Conservation (phyloP, 768 basidiomycete species). For the Auricularia sp. region DNA sequence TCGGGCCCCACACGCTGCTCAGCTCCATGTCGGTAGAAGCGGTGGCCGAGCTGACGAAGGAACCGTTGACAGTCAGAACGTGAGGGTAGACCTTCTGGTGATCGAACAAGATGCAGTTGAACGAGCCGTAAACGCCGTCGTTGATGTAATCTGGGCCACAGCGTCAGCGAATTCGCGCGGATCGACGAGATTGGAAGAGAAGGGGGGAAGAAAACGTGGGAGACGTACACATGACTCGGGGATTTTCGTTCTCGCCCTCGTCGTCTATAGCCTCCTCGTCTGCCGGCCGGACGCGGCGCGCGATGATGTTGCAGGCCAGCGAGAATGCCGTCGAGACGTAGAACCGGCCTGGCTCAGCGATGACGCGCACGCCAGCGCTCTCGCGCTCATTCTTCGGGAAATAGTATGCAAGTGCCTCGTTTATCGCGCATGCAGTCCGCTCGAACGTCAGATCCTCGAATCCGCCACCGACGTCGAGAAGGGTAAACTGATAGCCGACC, state of each 20-base stretch:
- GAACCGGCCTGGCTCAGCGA: conserved; percentile 93
- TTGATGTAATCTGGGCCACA: conserved; percentile 83
- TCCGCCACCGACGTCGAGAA: conserved; percentile 93
- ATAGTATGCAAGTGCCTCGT: conserved; percentile 56
- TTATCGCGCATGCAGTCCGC: conserved; percentile 60
- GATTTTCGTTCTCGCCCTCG: conserved; percentile 27
- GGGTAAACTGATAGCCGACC: conserved; percentile 68
- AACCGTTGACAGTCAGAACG: conserved; percentile 26
- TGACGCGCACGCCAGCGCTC: conserved; percentile 52
- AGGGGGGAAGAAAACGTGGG: conserved; percentile 3
- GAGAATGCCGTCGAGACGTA: conserved; percentile 89
- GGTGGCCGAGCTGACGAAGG: conserved; percentile 2
- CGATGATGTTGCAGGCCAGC: conserved; percentile 88
- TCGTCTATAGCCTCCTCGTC: conserved; percentile 15
- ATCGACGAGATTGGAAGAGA: neutral
- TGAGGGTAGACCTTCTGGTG: conserved; percentile 83
- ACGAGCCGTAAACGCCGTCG: conserved; percentile 95
- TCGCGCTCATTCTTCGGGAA: conserved; percentile 55
- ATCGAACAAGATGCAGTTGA: conserved; percentile 96
- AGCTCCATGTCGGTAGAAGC: conserved; percentile 21
- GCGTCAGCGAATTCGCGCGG: neutral
- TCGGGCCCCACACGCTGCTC: conserved; percentile 93
- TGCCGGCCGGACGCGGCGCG: conserved; percentile 55
- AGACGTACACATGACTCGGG: conserved; percentile 83
- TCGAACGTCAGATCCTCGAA: conserved; percentile 88